phyloP scores from a whole-genome alignment of 495 filamentous ascomycete species.

The Penicillium chermesinum region DNA sequence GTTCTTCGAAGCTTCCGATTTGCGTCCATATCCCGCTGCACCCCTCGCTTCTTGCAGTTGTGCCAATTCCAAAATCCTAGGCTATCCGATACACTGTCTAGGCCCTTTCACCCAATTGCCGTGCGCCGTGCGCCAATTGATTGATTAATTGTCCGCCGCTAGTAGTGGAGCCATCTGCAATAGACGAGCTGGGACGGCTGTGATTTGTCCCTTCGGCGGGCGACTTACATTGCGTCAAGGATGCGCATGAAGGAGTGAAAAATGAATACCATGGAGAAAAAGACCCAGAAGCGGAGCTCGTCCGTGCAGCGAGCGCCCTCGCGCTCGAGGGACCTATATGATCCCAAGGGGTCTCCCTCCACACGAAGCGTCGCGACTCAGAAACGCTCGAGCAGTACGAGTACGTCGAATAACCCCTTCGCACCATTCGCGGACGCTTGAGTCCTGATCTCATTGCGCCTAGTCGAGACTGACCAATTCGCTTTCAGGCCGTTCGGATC shows the following conservation, averaged over 20 bases:
- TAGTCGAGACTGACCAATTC: not conserved
- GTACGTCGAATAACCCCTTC: slow-evolving; percentile 19
- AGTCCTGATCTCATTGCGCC: slow-evolving; percentile 7
- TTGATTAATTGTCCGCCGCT: slow-evolving; percentile 16
- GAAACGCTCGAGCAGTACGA: slow-evolving; percentile 24
- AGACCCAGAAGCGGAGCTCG: slow-evolving; percentile 25
- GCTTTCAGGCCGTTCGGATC: slow-evolving; percentile 19
- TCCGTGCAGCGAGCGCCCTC: slow-evolving; percentile 18
- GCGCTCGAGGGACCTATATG: slow-evolving; percentile 26
- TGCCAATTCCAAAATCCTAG: slow-evolving; percentile 1
- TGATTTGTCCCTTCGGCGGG: slow-evolving; percentile 23
- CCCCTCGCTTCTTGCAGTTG: slow-evolving; percentile 24
- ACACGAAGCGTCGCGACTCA: slow-evolving; percentile 10
- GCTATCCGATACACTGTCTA: slow-evolving; percentile 19
- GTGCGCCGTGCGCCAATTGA: slow-evolving; percentile 1
- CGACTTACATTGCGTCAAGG: slow-evolving; percentile 28
- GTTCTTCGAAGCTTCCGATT: slow-evolving; percentile 17
- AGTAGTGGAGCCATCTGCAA: slow-evolving; percentile 12
- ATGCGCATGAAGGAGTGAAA: slow-evolving; percentile 20
- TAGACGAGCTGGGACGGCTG: not conserved
- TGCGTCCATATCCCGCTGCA: slow-evolving; percentile 10
- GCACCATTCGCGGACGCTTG: not conserved
- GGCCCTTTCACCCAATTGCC: slow-evolving; percentile 11
- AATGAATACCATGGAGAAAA: slow-evolving; percentile 29
- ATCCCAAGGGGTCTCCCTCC: slow-evolving; percentile 17